Evolutionary conservation across 2,329 filamentous ascomycete species (phyloP).

Genomic region (Albifimbria verrucaria): DNA sequence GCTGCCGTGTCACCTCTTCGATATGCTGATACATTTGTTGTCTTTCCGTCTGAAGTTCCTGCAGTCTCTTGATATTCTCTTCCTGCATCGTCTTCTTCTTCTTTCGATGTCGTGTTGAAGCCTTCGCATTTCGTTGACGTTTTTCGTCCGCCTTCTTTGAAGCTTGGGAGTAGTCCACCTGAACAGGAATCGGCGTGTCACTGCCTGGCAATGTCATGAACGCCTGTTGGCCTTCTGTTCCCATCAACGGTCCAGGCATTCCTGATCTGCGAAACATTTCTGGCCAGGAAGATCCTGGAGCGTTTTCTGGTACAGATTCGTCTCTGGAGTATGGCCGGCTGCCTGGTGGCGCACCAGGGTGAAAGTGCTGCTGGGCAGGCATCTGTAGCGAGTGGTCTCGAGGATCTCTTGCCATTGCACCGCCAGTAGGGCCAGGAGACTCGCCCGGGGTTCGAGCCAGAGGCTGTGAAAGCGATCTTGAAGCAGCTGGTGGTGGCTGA

Average conservation of each 20-base stretch:
- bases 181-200: slow-evolving; percentile 50
- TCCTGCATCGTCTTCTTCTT: slow-evolving; percentile 80
- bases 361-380: slow-evolving; percentile 16
- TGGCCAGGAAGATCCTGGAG: slow-evolving; percentile 22
- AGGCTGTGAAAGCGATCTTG: slow-evolving; percentile 35
- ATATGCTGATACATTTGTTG: slow-evolving; percentile 58
- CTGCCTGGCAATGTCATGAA: slow-evolving; percentile 35
- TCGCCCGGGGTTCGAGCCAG: slow-evolving; percentile 18
- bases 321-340: slow-evolving; percentile 17
- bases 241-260: slow-evolving; percentile 20
- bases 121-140: slow-evolving; percentile 78
- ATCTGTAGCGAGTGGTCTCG: slow-evolving; percentile 16
- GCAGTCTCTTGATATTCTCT: slow-evolving; percentile 66
- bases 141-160: slow-evolving; percentile 84
- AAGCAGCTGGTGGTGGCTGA: slow-evolving; percentile 19
- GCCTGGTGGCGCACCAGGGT: slow-evolving; percentile 14
- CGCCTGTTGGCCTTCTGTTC: slow-evolving; percentile 32
- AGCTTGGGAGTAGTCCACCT: slow-evolving; percentile 76
- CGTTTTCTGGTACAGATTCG: slow-evolving; percentile 16
- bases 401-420: background rate
- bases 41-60: slow-evolving; percentile 65
- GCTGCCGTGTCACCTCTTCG: slow-evolving; percentile 56
- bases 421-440: slow-evolving; percentile 17
- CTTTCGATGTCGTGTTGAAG: slow-evolving; percentile 77
- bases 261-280: slow-evolving; percentile 28